phyloP scores from a whole-genome alignment of 768 basidiomycete species.

The Phallus indusiatus region DNA sequence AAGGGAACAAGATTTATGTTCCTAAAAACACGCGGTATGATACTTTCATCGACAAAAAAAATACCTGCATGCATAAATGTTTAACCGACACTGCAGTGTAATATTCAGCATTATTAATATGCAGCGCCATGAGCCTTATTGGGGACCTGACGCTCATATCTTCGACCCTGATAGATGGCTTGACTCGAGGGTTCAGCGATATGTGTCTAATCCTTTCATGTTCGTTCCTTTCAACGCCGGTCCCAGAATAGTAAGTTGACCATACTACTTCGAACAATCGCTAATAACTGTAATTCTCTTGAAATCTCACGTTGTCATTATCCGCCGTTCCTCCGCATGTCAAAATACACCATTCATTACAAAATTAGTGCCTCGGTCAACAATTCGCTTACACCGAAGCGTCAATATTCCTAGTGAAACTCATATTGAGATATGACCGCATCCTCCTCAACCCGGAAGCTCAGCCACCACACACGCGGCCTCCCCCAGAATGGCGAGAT shows the following conservation, averaged over 20 bases:
- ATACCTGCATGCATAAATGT: not conserved
- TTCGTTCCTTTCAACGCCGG: conserved; percentile 18
- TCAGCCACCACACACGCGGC: conserved; percentile 12
- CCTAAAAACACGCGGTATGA: not conserved
- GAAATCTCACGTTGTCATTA: not conserved
- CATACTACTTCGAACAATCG: not conserved
- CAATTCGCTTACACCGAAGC: conserved; percentile 25
- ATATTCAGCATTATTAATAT: conserved; percentile 16
- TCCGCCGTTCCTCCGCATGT: not conserved
- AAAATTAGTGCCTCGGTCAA: conserved; percentile 12
- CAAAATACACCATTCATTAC: not conserved
- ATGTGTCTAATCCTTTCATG: conserved; percentile 14
- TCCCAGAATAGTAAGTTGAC: conserved; percentile 12
- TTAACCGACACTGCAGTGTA: conserved; percentile 12
- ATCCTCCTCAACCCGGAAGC: conserved; percentile 14
- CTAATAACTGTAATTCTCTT: not conserved
- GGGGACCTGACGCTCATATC: conserved; percentile 26
- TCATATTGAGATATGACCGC: conserved; percentile 14
- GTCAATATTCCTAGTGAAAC: conserved; percentile 16
- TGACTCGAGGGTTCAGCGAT: conserved; percentile 11
- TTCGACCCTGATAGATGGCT: conserved; percentile 29
- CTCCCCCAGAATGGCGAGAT: conserved; percentile 13
- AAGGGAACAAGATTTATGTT: conserved; percentile 1
- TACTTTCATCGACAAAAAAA: not conserved
- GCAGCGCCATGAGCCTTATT: conserved; percentile 22